phyloP scores from a whole-genome alignment of 2,329 filamentous ascomycete species.

The Fusarium sp. region DNA sequence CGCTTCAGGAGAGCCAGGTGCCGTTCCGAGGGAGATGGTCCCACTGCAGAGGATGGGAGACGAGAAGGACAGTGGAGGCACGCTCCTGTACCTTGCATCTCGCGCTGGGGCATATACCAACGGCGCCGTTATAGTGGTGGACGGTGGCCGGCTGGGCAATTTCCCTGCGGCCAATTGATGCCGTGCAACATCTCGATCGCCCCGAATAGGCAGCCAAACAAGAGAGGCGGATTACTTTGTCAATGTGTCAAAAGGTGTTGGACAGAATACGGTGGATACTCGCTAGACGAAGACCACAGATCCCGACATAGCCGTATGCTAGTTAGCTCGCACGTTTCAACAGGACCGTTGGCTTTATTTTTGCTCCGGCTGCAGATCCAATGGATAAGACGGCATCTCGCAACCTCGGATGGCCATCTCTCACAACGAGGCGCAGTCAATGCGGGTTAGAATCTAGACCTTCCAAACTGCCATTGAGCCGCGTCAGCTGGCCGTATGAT shows the following conservation, averaged over 20 bases:
- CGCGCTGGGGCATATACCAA: conserved; percentile 35
- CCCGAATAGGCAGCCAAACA: neutral
- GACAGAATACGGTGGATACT: neutral
- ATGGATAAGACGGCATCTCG: neutral
- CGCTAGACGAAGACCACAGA: neutral
- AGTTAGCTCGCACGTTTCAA: neutral
- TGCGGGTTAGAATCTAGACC: neutral
- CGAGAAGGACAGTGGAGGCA: conserved; percentile 34
- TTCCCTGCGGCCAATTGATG: conserved; percentile 30
- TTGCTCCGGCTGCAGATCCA: neutral
- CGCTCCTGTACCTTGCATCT: conserved; percentile 31
- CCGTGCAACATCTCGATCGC: neutral
- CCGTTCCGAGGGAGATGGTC: conserved; percentile 13
- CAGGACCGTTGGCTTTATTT: neutral
- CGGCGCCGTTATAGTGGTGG: conserved; percentile 29
- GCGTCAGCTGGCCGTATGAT: neutral
- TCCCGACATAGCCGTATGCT: neutral
- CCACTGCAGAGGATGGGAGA: conserved; percentile 34
- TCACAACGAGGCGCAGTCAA: neutral
- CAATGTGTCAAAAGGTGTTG: neutral
- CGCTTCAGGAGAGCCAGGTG: conserved; percentile 18
- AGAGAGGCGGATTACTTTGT: neutral
- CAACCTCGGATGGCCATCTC: neutral
- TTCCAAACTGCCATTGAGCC: neutral
- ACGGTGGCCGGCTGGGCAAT: conserved; percentile 30